A percentile compares a stretch with the other conserved stretches of the same genome.
Conservation (phyloP, 148 eudicot genomes). For the Camellia lanceoleosa region DNA sequence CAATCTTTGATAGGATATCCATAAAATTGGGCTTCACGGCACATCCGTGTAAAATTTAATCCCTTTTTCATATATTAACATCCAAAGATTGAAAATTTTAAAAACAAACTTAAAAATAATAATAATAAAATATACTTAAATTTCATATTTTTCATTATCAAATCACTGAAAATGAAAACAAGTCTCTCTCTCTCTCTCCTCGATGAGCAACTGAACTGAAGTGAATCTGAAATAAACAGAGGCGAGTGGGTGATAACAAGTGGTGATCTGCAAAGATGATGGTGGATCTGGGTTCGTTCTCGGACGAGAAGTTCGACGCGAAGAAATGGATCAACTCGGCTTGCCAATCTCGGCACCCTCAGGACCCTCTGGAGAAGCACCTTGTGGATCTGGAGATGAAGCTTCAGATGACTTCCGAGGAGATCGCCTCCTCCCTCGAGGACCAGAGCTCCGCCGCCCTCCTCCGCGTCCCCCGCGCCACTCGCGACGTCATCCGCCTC, state of each 20-base stretch:
- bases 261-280: constrained; percentile 45
- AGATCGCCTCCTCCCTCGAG: constrained; percentile 85
- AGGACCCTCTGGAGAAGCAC: constrained; percentile 73
- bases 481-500: constrained; percentile 82
- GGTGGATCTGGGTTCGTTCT: constrained; percentile 74
- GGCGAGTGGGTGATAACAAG: not conserved
- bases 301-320: constrained; percentile 89
- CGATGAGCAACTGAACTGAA: too few relatives aligned
- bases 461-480: constrained; percentile 95
- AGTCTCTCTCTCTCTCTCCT: too few relatives aligned
- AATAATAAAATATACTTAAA: too few relatives aligned
- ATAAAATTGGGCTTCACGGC: too few relatives aligned
- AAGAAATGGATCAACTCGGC: constrained; percentile 94
- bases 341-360: constrained; percentile 56
- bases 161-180: too few relatives aligned
- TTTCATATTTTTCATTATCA: too few relatives aligned
- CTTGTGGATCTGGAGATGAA: constrained; percentile 88
- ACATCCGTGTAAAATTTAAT: too few relatives aligned
- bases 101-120: too few relatives aligned
- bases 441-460: constrained; percentile 88
- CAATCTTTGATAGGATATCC: too few relatives aligned
- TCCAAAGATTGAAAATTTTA: too few relatives aligned
- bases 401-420: constrained; percentile 86
- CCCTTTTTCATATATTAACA: too few relatives aligned
- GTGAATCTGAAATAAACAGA: not conserved